Evolutionary conservation across 2,329 filamentous ascomycete genomes (phyloP).

Genomic region (Trichothecium sympodiale): DNA sequence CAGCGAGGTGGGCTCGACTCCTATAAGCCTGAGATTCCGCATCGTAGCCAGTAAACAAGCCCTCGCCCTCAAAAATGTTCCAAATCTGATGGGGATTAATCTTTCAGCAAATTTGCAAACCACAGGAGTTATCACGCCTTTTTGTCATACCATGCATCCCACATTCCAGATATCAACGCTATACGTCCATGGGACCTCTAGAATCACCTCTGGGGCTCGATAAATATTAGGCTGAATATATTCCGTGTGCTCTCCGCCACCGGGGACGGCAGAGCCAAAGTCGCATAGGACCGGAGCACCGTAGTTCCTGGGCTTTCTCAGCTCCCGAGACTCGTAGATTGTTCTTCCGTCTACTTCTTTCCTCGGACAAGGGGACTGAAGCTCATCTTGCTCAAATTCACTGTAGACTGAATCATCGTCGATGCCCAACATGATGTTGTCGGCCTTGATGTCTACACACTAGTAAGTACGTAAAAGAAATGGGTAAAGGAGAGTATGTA

Average conservation of each 20-base stretch:
- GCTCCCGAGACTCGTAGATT: constrained; percentile 30
- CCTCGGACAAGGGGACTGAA: constrained; percentile 25
- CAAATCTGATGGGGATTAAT: constrained; percentile 22
- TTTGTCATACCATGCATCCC: constrained; percentile 38
- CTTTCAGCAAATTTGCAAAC: constrained; percentile 9
- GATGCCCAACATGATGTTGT: constrained; percentile 34
- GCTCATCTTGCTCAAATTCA: constrained; percentile 26
- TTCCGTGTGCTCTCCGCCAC: constrained; percentile 20
- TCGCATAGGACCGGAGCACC: constrained; percentile 33
- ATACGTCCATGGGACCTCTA: constrained; percentile 32
- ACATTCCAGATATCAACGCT: constrained; percentile 41
- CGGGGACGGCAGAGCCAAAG: constrained; percentile 32
- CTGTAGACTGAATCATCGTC: constrained; percentile 25
- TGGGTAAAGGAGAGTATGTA: constrained; percentile 2
- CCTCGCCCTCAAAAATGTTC: constrained; percentile 34
- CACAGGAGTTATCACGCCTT: constrained; percentile 1
- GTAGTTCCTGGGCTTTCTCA: constrained; percentile 18
- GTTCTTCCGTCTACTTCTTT: constrained; percentile 27
- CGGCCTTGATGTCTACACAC: constrained; percentile 29
- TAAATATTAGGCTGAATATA: constrained; percentile 29
- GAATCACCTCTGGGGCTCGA: constrained; percentile 33
- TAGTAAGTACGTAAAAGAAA: background rate
- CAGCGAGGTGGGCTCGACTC: constrained; percentile 33
- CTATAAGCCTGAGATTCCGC: constrained; percentile 25
- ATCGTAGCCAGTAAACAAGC: constrained; percentile 30